Evolutionary conservation across 805 yeast genomes (phyloP).

Genomic region (Saturnispora hagleri): DNA sequence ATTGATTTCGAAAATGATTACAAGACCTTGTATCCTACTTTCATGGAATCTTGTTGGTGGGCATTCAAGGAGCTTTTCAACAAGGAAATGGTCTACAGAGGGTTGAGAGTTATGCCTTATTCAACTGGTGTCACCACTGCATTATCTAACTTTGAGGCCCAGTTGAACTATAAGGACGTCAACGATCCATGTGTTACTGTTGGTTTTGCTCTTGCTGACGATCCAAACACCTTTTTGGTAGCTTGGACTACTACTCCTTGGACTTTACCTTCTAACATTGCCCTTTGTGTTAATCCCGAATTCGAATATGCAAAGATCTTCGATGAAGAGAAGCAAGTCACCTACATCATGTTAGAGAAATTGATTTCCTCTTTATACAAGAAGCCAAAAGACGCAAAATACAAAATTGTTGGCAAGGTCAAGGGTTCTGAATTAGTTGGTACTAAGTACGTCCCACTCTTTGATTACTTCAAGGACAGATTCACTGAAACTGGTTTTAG

Average conservation of each 20-base stretch:
- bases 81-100: conserved; percentile 86
- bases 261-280: conserved; percentile 94
- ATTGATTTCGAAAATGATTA: conserved; percentile 98
- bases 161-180: conserved; percentile 95
- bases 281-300: conserved; percentile 83
- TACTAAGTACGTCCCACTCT: conserved; percentile 71
- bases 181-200: conserved; percentile 93
- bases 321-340: conserved; percentile 76
- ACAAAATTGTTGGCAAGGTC: conserved; percentile 69
- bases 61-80: conserved; percentile 82
- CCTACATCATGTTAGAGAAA: conserved; percentile 78
- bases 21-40: conserved; percentile 89
- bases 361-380: conserved; percentile 80
- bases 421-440: conserved; percentile 78
- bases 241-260: conserved; percentile 99
- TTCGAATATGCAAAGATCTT: conserved; percentile 87
- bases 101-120: conserved; percentile 97
- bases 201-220: conserved; percentile 73
- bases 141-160: conserved; percentile 95
- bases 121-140: conserved; percentile 97
- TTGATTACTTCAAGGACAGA: conserved; percentile 66
- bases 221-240: conserved; percentile 73
- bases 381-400: conserved; percentile 88
- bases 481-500: conserved; percentile 73
- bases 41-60: conserved; percentile 99